Percentiles rank a stretch among this genome's conserved stretches.
Conservation (phyloP, 768 basidiomycete species). For the Suillus weaverae region DNA sequence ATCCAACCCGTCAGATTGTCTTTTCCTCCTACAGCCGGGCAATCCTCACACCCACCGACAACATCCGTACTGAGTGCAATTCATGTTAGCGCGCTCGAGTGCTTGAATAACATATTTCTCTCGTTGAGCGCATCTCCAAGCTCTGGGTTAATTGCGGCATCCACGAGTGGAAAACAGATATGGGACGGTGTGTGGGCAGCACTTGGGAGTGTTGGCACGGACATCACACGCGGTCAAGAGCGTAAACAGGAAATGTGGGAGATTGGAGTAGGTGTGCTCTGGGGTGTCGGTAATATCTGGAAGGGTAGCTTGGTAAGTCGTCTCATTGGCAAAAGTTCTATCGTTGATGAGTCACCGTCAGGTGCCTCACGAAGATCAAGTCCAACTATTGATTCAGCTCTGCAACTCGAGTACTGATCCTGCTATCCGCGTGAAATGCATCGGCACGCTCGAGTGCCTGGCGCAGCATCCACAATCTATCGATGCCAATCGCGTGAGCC, state of each 20-base stretch:
- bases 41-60: constrained; percentile 82
- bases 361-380: constrained; percentile 61
- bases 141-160: constrained; percentile 43
- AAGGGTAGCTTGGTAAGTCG: constrained; percentile 60
- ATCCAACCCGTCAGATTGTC: constrained; percentile 78
- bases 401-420: constrained; percentile 57
- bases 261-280: constrained; percentile 76
- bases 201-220: constrained; percentile 57
- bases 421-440: constrained; percentile 67
- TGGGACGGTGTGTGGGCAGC: constrained; percentile 71
- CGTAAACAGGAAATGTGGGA: constrained; percentile 75
- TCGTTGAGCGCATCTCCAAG: constrained; percentile 58
- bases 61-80: constrained; percentile 83
- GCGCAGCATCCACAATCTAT: constrained; percentile 67
- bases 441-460: constrained; percentile 84
- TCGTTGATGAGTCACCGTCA: constrained; percentile 22
- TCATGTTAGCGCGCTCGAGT: constrained; percentile 84
- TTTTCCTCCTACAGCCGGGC: constrained; percentile 69
- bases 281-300: constrained; percentile 84
- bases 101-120: constrained; percentile 86
- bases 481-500: constrained; percentile 48
- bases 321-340: constrained; percentile 8
- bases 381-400: constrained; percentile 64
- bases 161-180: constrained; percentile 48
- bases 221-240: constrained; percentile 64